A percentile compares a stretch with the other conserved stretches of the same genome.
These are phyloP conservation scores for Paramyrothecium roridum DNA, from an alignment of 2,329 filamentous ascomycete species.

Conservation along the genomic window DNA sequence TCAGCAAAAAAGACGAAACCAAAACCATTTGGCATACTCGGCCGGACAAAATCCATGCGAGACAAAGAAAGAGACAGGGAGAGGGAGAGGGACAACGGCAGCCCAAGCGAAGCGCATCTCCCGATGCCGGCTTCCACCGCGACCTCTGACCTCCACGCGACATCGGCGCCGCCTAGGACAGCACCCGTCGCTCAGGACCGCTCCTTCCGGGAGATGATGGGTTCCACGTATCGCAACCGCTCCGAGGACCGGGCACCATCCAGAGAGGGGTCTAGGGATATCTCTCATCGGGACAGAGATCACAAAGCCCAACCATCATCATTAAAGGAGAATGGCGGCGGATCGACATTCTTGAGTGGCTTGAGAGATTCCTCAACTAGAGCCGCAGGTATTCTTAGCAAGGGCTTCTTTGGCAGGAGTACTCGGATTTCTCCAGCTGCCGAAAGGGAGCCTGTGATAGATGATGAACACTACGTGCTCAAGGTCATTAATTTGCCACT, in stretches of 20 bases:
- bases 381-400: slow-evolving; percentile 77
- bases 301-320: slow-evolving; percentile 50
- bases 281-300: slow-evolving; percentile 42
- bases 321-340: slow-evolving; percentile 56
- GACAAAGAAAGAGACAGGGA: slow-evolving; percentile 30
- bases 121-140: slow-evolving; percentile 14
- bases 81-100: slow-evolving; percentile 31
- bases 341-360: slow-evolving; percentile 66
- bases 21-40: slow-evolving; percentile 52
- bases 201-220: slow-evolving; percentile 66
- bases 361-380: slow-evolving; percentile 70
- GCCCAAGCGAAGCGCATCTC: slow-evolving; percentile 30
- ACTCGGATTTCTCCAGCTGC: slow-evolving; percentile 67
- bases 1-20: slow-evolving; percentile 46
- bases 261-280: neutral
- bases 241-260: slow-evolving; percentile 63
- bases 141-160: slow-evolving; percentile 23
- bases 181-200: slow-evolving; percentile 65
- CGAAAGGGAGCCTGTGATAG: slow-evolving; percentile 63
- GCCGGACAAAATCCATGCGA: slow-evolving; percentile 48
- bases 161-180: slow-evolving; percentile 46
- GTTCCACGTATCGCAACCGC: slow-evolving; percentile 62
- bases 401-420: slow-evolving; percentile 78
- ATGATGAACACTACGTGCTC: slow-evolving; percentile 80
- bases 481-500: slow-evolving; percentile 84